These are phyloP conservation scores for Aspergillus floridensis DNA, from an alignment of 2,329 filamentous ascomycete genomes.

Conservation along the genomic window DNA sequence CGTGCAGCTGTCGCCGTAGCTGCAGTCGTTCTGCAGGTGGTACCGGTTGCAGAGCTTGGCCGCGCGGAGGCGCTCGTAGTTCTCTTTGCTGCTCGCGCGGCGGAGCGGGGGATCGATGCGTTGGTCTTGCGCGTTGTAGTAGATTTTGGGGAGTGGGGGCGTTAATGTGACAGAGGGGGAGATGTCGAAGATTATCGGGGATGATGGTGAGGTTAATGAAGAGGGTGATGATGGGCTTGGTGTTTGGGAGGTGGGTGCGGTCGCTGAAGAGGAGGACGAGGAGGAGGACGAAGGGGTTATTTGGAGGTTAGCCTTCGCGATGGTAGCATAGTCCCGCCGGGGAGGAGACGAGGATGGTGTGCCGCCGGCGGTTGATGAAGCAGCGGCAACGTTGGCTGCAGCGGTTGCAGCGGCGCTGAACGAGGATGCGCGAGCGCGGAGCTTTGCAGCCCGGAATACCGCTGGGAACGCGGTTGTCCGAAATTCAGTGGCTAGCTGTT, in stretches of 20 bases:
- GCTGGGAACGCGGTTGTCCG: constrained; percentile 11
- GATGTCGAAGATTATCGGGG: neutral
- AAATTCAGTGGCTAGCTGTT: constrained; percentile 24
- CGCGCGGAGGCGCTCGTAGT: neutral
- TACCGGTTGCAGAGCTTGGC: constrained; percentile 35
- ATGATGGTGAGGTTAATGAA: neutral
- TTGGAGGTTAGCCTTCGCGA: constrained; percentile 4
- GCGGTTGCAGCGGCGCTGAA: neutral
- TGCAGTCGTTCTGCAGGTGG: constrained; percentile 29
- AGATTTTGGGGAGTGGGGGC: neutral
- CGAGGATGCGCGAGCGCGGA: constrained; percentile 4
- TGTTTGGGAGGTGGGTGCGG: too few relatives aligned
- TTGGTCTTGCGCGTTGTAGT: neutral
- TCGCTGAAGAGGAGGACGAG: neutral
- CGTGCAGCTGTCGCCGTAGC: constrained; percentile 21
- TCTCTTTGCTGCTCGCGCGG: neutral
- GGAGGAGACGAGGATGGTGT: constrained; percentile 9
- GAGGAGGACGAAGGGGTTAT: neutral
- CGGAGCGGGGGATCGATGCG: neutral
- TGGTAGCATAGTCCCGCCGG: constrained; percentile 17
- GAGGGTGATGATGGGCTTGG: neutral
- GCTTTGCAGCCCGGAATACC: constrained; percentile 14
- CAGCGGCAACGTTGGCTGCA: neutral
- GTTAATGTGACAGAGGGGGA: neutral
- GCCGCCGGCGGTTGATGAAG: neutral